These are phyloP conservation scores for Herpotrichia juniperi DNA, from an alignment of 2,329 filamentous ascomycete genomes.

Conservation along the genomic window DNA sequence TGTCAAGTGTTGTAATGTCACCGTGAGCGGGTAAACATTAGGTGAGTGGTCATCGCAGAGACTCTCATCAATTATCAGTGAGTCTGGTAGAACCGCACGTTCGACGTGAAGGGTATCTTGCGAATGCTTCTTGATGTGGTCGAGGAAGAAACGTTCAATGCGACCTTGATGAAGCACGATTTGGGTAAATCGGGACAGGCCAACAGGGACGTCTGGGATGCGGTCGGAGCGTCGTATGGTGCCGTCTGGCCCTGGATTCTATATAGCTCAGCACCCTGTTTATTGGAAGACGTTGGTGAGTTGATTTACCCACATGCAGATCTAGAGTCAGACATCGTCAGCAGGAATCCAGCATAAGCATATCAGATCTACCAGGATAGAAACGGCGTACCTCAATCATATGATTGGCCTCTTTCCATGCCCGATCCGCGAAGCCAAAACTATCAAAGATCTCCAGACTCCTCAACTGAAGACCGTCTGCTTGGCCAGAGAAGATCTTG, in stretches of 20 bases:
- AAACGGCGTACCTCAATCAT: slow-evolving; percentile 67
- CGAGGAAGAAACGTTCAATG: slow-evolving; percentile 70
- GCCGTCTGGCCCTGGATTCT: slow-evolving; percentile 67
- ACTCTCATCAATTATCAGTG: slow-evolving; percentile 60
- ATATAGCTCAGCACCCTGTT: slow-evolving; percentile 14
- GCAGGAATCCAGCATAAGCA: neutral
- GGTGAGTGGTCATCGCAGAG: slow-evolving; percentile 53
- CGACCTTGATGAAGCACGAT: slow-evolving; percentile 74
- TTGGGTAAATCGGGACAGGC: slow-evolving; percentile 68
- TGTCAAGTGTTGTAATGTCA: slow-evolving; percentile 62
- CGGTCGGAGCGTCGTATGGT: slow-evolving; percentile 63
- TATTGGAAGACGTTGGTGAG: neutral
- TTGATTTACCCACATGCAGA: slow-evolving; percentile 46
- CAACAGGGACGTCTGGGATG: slow-evolving; percentile 67
- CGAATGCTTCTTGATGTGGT: slow-evolving; percentile 63
- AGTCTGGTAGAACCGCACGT: slow-evolving; percentile 63
- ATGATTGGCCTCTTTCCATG: slow-evolving; percentile 70
- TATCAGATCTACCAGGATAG: neutral
- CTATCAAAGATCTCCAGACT: slow-evolving; percentile 60
- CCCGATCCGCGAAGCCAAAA: slow-evolving; percentile 69
- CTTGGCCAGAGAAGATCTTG: slow-evolving; percentile 50
- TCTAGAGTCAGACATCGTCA: slow-evolving; percentile 22
- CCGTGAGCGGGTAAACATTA: slow-evolving; percentile 63
- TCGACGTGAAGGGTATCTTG: slow-evolving; percentile 61
- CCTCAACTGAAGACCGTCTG: slow-evolving; percentile 50